Evolutionary conservation across 768 basidiomycete species (phyloP).

Genomic region (Termitomyces sp.): DNA sequence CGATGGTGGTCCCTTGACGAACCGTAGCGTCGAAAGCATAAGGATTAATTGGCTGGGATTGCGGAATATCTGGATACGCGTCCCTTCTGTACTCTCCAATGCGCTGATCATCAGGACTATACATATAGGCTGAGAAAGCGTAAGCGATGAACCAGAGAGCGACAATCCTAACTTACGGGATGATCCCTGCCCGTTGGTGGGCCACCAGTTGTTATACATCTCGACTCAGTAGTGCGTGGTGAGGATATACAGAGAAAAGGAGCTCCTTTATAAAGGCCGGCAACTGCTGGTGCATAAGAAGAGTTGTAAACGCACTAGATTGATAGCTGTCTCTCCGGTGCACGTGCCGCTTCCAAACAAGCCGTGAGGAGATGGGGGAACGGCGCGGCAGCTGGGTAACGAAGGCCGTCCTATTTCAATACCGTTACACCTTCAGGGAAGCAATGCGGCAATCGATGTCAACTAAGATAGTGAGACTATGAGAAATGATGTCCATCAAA

Average conservation of each 20-base stretch:
- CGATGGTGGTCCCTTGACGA: background rate
- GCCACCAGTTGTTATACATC: slow-evolving; percentile 15
- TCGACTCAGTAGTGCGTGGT: background rate
- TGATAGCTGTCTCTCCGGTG: background rate
- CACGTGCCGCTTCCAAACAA: slow-evolving; percentile 13
- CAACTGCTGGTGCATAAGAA: slow-evolving; percentile 8
- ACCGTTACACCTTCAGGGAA: slow-evolving; percentile 2
- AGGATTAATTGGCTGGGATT: slow-evolving; percentile 1
- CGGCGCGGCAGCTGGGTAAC: slow-evolving; percentile 6
- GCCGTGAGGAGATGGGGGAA: slow-evolving; percentile 10
- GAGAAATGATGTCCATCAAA: slow-evolving; percentile 9
- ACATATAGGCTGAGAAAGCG: slow-evolving; percentile 2
- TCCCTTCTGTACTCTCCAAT: background rate
- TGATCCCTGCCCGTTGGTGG: slow-evolving; percentile 8
- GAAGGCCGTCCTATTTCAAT: slow-evolving; percentile 12
- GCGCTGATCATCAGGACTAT: slow-evolving; percentile 8
- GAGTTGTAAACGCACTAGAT: slow-evolving; percentile 1
- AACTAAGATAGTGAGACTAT: slow-evolving; percentile 1
- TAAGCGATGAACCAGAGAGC: background rate
- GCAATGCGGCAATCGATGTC: slow-evolving; percentile 7
- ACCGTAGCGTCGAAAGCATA: slow-evolving; percentile 10
- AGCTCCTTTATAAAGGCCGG: slow-evolving; percentile 1
- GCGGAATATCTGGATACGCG: background rate
- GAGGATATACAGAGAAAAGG: background rate
- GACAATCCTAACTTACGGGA: background rate